These are phyloP conservation scores for Podila verticillata DNA, from an alignment of 192 early-diverging fungal genomes.

Conservation along the genomic window DNA sequence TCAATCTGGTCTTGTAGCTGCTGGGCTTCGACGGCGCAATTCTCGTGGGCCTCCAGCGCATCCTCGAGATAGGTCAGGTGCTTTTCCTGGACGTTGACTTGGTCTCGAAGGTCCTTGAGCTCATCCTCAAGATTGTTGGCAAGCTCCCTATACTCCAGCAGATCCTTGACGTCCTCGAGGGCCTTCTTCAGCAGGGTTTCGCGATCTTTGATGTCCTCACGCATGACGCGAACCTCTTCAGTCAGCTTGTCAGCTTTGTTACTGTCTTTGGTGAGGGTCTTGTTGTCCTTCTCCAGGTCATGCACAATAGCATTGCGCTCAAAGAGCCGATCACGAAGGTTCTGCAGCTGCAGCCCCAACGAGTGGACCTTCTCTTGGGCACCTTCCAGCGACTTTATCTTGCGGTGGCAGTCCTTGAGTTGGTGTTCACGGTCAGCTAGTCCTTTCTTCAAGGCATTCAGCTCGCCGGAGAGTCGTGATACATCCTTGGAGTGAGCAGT, in stretches of 20 bases:
- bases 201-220: slow-evolving; percentile 8
- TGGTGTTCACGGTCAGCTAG: slow-evolving; percentile 14
- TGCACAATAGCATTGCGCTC: background rate
- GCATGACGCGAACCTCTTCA: slow-evolving; percentile 6
- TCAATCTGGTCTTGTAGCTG: slow-evolving; percentile 17
- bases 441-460: background rate
- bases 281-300: slow-evolving; percentile 11
- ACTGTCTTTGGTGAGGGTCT: background rate
- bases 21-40: slow-evolving; percentile 5
- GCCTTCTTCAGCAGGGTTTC: slow-evolving; percentile 19
- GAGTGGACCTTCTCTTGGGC: slow-evolving; percentile 11
- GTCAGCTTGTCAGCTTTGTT: background rate
- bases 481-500: background rate
- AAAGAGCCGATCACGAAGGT: slow-evolving; percentile 13
- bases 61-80: slow-evolving; percentile 37
- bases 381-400: slow-evolving; percentile 18
- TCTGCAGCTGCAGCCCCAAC: slow-evolving; percentile 5
- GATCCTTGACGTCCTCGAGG: background rate
- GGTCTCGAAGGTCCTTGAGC: slow-evolving; percentile 21
- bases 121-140: slow-evolving; percentile 11
- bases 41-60: slow-evolving; percentile 19
- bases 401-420: slow-evolving; percentile 16
- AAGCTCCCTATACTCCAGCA: background rate
- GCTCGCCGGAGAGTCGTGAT: background rate
- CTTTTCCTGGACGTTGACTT: slow-evolving; percentile 25